A percentile compares a stretch with the other conserved stretches of the same genome.
phyloP scores from a whole-genome alignment of 176 grass and related monocot species.

The Oryza brachyantha region DNA sequence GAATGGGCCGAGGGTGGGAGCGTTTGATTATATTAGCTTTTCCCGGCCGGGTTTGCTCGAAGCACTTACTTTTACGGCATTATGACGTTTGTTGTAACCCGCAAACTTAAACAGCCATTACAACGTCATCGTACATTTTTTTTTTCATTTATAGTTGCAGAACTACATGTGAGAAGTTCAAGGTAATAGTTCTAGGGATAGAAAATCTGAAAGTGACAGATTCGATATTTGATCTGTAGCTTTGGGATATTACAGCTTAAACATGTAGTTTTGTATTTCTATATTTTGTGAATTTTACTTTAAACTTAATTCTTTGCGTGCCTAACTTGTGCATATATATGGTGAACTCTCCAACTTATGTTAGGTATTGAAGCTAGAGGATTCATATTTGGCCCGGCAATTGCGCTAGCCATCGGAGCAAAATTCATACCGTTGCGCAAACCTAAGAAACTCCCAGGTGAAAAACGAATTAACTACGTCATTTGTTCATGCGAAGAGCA shows the following conservation, averaged over 20 bases:
- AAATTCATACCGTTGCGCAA: slow-evolving; percentile 96
- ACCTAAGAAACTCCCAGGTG: slow-evolving; percentile 92
- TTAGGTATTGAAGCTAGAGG: slow-evolving; percentile 95
- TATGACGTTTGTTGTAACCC: background rate
- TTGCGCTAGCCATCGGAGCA: slow-evolving; percentile 76
- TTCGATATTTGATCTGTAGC: background rate
- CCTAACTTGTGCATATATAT: background rate
- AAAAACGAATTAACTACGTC: background rate
- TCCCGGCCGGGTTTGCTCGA: background rate
- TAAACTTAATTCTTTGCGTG: background rate
- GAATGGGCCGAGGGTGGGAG: no score
- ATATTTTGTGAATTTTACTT: background rate
- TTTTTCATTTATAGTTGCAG: background rate
- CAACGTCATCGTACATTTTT: background rate
- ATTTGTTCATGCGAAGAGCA: background rate
- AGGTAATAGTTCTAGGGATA: background rate
- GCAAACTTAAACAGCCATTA: background rate
- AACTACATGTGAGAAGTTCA: no score
- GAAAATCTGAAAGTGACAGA: background rate
- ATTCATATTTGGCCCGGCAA: slow-evolving; percentile 84
- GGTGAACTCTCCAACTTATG: background rate
- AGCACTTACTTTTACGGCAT: background rate
- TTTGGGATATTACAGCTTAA: background rate
- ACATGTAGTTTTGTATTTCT: background rate
- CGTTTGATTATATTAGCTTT: background rate